Evolutionary conservation across 2,329 filamentous ascomycete species (phyloP).

Genomic region (Penicillium expansum): DNA sequence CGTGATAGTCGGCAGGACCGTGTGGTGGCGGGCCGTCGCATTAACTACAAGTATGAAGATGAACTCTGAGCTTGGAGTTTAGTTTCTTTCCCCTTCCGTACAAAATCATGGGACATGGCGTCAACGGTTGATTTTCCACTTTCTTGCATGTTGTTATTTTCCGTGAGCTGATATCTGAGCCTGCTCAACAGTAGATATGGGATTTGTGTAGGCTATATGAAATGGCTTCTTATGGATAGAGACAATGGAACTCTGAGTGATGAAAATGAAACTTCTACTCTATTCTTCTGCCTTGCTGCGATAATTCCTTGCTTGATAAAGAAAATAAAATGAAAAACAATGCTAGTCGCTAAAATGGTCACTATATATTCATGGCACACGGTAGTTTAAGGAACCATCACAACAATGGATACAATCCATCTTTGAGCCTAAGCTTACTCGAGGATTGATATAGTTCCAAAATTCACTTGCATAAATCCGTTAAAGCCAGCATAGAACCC

Average conservation of each 20-base stretch:
- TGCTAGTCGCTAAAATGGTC: background rate
- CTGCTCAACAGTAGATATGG: conserved; percentile 10
- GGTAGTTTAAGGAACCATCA: no score
- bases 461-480: background rate
- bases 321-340: background rate
- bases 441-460: background rate
- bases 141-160: conserved; percentile 13
- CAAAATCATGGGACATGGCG: conserved; percentile 13
- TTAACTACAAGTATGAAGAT: conserved; percentile 52
- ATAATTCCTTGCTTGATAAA: background rate
- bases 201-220: background rate
- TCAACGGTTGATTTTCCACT: background rate
- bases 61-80: conserved; percentile 27
- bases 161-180: background rate
- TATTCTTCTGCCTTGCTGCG: background rate
- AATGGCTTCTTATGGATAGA: background rate
- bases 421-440: background rate
- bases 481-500: no score
- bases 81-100: background rate
- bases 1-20: conserved; percentile 37
- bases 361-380: background rate
- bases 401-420: no score
- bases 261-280: background rate
- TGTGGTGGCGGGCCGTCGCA: conserved; percentile 35
- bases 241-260: background rate